phyloP scores from a whole-genome alignment of 805 yeast species.

The Candida xiaguanensis region DNA sequence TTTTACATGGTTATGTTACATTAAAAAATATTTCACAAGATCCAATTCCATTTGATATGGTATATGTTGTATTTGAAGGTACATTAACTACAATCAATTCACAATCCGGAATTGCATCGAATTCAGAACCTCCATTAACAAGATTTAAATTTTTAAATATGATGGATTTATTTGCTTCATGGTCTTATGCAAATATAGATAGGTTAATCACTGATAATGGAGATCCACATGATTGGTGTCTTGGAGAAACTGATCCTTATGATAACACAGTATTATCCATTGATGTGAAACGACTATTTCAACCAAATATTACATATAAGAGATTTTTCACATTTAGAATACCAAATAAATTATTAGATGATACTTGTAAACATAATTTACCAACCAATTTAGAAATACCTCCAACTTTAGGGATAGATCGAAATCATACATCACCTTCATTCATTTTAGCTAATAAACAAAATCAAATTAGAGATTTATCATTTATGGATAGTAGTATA shows the following conservation, averaged over 20 bases:
- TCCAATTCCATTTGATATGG: slow-evolving; percentile 42
- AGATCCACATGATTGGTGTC: slow-evolving; percentile 44
- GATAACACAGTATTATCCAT: slow-evolving; percentile 34
- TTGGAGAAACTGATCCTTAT: slow-evolving; percentile 40
- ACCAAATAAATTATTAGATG: slow-evolving; percentile 40
- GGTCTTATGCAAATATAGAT: slow-evolving; percentile 43
- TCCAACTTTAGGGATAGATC: slow-evolving; percentile 33
- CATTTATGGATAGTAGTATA: slow-evolving; percentile 32
- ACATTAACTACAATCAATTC: slow-evolving; percentile 24
- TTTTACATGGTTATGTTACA: slow-evolving; percentile 41
- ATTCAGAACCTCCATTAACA: slow-evolving; percentile 16
- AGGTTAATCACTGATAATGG: slow-evolving; percentile 36
- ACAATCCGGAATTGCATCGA: slow-evolving; percentile 16
- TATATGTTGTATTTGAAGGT: slow-evolving; percentile 42
- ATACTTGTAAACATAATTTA: slow-evolving; percentile 33
- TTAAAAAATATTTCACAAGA: slow-evolving; percentile 24
- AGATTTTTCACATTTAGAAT: slow-evolving; percentile 39
- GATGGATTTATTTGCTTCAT: slow-evolving; percentile 42
- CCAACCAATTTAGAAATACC: slow-evolving; percentile 34
- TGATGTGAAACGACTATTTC: slow-evolving; percentile 32
- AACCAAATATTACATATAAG: slow-evolving; percentile 37
- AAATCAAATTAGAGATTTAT: slow-evolving; percentile 26
- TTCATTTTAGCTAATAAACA: slow-evolving; percentile 21
- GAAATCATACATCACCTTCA: slow-evolving; percentile 21
- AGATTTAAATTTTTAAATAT: slow-evolving; percentile 40